A percentile compares a stretch with the other conserved stretches of the same genome.
Evolutionary conservation across 2,329 filamentous ascomycete species (phyloP).

Genomic region (Berkeleyomyces rouxiae): DNA sequence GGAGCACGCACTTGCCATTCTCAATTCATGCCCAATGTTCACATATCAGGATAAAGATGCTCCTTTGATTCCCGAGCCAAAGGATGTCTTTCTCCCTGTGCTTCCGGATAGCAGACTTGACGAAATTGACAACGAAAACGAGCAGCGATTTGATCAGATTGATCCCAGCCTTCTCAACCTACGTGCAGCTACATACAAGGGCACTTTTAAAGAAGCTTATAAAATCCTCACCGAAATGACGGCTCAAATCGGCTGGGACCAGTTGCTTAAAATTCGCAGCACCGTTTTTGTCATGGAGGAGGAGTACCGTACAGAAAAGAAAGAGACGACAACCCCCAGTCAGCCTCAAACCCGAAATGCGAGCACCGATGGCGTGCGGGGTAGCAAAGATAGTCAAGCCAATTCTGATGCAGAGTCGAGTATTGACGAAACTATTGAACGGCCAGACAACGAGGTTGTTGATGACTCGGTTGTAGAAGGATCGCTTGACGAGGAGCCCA

Average conservation of each 20-base stretch:
- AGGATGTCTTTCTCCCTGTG: constrained; percentile 72
- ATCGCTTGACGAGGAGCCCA: too few species aligned
- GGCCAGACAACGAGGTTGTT: constrained; percentile 4
- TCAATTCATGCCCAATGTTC: constrained; percentile 99
- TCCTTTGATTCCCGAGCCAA: constrained; percentile 83
- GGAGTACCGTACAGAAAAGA: constrained; percentile 83
- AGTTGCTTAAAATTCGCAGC: constrained; percentile 82
- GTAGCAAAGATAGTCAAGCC: constrained; percentile 46
- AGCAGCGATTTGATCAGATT: constrained; percentile 70
- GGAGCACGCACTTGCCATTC: constrained; percentile 84
- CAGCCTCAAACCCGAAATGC: constrained; percentile 47
- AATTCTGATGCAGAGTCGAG: constrained; percentile 50
- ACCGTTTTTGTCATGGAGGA: constrained; percentile 99
- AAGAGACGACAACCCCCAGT: constrained; percentile 30
- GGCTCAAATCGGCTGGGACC: constrained; percentile 93
- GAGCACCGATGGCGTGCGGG: constrained; percentile 62
- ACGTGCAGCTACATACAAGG: constrained; percentile 77
- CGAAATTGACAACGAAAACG: constrained; percentile 85
- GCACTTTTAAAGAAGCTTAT: constrained; percentile 92
- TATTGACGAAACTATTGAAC: constrained; percentile 12
- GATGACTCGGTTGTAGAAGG: neutral
- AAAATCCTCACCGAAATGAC: constrained; percentile 89
- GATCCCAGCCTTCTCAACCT: constrained; percentile 75
- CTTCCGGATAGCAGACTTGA: constrained; percentile 80
- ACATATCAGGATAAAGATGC: constrained; percentile 98